Evolutionary conservation across 257 asterid genomes (phyloP).

Genomic region (Plantago elongata): DNA sequence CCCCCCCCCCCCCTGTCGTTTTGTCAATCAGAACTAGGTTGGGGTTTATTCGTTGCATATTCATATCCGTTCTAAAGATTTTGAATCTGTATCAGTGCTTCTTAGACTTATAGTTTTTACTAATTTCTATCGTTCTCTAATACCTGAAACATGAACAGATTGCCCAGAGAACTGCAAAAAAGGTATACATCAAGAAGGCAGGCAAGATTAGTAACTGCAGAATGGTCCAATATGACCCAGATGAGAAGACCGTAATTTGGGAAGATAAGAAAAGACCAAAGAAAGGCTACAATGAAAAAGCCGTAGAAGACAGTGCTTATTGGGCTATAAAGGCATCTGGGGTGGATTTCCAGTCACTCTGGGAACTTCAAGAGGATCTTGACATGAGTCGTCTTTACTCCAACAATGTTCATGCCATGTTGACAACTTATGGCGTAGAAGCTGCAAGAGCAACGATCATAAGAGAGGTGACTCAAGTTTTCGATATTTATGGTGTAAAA

Average conservation of each 20-base stretch:
- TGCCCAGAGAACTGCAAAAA: constrained; percentile 76
- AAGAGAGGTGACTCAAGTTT: constrained; percentile 77
- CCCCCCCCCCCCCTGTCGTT: too few species aligned
- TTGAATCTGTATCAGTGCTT: too few species aligned
- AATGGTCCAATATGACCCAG: constrained; percentile 74
- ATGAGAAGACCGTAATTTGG: constrained; percentile 82
- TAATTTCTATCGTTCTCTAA: background rate
- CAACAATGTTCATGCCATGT: constrained; percentile 60
- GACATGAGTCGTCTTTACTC: constrained; percentile 68
- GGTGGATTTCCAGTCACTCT: constrained; percentile 56
- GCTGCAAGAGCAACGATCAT: constrained; percentile 81
- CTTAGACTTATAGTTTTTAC: background rate
- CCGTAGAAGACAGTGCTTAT: constrained; percentile 34
- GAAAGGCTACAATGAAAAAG: constrained; percentile 18
- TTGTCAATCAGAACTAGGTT: too few species aligned
- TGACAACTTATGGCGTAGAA: constrained; percentile 80
- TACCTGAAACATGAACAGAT: constrained; percentile 38
- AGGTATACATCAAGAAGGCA: constrained; percentile 55
- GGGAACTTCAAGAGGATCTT: constrained; percentile 74
- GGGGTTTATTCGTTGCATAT: too few species aligned
- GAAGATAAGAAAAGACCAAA: constrained; percentile 40
- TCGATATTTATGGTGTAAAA: constrained; percentile 85
- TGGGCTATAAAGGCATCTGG: constrained; percentile 96
- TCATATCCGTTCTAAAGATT: too few species aligned
- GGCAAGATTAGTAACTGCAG: constrained; percentile 72